Percentiles rank a stretch among this genome's conserved stretches.
Conservation (phyloP, 306 rosid species). For the Pterocarpus macrocarpus region DNA sequence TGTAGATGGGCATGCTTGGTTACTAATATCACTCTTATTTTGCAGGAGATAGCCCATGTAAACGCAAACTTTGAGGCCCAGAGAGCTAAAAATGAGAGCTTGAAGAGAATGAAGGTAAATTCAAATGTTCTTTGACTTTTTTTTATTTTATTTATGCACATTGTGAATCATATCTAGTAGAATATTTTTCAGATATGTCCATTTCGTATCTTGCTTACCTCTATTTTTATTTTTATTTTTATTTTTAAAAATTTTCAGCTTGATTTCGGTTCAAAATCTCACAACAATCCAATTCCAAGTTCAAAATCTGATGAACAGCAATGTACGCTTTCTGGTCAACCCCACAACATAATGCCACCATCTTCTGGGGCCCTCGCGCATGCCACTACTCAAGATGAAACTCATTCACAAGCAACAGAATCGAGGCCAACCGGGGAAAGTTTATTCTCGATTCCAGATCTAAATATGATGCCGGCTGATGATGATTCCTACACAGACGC, state of each 20-base stretch:
- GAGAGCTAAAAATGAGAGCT: constrained; percentile 68
- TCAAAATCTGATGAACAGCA: constrained; percentile 45
- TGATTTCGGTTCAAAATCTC: constrained; percentile 59
- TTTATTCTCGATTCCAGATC: constrained; percentile 77
- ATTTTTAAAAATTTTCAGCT: constrained; percentile 54
- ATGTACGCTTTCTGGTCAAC: constrained; percentile 51
- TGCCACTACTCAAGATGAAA: constrained; percentile 33
- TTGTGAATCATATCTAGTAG: background rate
- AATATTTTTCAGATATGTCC: too few relatives aligned
- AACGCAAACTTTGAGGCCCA: constrained; percentile 62
- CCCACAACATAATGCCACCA: constrained; percentile 59
- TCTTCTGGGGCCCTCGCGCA: constrained; percentile 35
- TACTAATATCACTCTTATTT: constrained; percentile 23
- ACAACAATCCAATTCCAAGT: constrained; percentile 40
- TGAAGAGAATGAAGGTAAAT: constrained; percentile 86
- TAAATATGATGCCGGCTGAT: constrained; percentile 72
- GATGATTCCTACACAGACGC: constrained; percentile 53
- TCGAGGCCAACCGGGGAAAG: constrained; percentile 48
- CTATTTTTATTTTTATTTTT: background rate
- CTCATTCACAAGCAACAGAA: constrained; percentile 49
- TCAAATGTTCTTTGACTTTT: constrained; percentile 6
- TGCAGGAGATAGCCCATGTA: constrained; percentile 70
- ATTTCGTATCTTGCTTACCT: background rate
- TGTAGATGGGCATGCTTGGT: background rate
- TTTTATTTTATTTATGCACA: background rate